Base-by-base conservation (phyloP, 1,284 basidiomycete genomes). In the Pyrrhoderma lamaoense region DNA sequence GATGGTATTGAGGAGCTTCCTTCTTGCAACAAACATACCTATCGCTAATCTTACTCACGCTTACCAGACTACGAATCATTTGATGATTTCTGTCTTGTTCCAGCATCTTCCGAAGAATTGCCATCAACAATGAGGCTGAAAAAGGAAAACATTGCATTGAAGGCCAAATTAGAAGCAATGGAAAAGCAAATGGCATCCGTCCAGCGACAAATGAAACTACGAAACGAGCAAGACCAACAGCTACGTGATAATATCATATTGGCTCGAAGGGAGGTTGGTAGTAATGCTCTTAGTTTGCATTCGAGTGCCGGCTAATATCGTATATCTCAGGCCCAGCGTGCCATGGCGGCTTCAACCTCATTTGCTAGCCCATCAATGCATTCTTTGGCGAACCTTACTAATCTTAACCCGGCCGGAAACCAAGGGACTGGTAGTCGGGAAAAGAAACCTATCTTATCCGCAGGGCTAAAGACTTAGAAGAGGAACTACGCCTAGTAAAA, bases 181-280 rank as follows among this genome's bases (percentile, higher is more conserved):
- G 75, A 77, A 61, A 75, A 71, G 57, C 74, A 76, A 42, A 66
- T 89, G 34, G 74, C 76, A 25, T 67, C 72, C 3, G 74, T 80
- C 21, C 83, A 87, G 55, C 73, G 73, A 21, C 67, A 77, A 36
- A 65, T 89, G 31, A 80, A 82, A 56, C 60, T 80, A 57, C 77
- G 85, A 53, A 80, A 81, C 62, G 85, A 86, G 57, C 86, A 89
- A 62, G 86, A 89, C 61, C 72, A 77, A 53, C 76, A 86, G 43
- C 65, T 90, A 52, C 79, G 85, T 16, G 87, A 89, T 58, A 86
- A 85, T 59, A 87, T 89, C 58, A 77, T 82, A 56, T 71, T 83
- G 64, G 87, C 85, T 3, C 78, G 83, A n/a, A 78, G 80, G 67
- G 86, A 90, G 73, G 87, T 83, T 47, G 25, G 59, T 57, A 55